Evolutionary conservation across 2,329 filamentous ascomycete genomes (phyloP).

Genomic region (Helminthosporium solani): DNA sequence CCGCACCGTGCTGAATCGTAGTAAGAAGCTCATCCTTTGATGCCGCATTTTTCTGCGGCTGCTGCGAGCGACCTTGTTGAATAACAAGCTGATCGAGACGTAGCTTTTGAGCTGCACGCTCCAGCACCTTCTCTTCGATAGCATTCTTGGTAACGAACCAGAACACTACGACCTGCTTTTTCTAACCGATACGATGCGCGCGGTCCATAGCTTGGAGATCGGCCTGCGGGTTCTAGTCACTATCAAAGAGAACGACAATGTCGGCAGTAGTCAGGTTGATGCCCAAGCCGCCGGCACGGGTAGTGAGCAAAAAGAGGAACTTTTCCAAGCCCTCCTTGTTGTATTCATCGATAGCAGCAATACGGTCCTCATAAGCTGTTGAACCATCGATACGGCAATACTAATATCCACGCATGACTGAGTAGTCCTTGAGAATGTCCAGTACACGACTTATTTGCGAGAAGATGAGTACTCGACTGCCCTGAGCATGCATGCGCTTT

Average conservation of each 20-base stretch:
- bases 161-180: constrained; percentile 95
- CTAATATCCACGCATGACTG: constrained; percentile 89
- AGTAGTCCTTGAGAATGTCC: constrained; percentile 97
- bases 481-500: constrained; percentile 77
- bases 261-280: constrained; percentile 96
- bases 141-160: constrained; percentile 97
- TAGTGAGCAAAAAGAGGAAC: constrained; percentile 93
- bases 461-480: constrained; percentile 96
- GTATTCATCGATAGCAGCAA: constrained; percentile 96
- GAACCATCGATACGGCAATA: constrained; percentile 98
- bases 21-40: constrained; percentile 94
- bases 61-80: constrained; percentile 92
- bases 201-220: constrained; percentile 99
- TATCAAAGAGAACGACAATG: constrained; percentile 95
- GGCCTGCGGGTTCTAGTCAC: constrained; percentile 98
- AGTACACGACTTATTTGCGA: constrained; percentile 98
- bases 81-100: constrained; percentile 96
- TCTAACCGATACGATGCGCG: constrained; percentile 97
- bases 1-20: constrained; percentile 99
- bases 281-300: constrained; percentile 89
- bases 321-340: constrained; percentile 95
- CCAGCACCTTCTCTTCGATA: constrained; percentile 96
- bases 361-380: constrained; percentile 96
- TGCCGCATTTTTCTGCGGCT: constrained; percentile 83
- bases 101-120: constrained; percentile 93